Evolutionary conservation across 1,284 basidiomycete species (phyloP).

Genomic region (Ustilago crameri): DNA sequence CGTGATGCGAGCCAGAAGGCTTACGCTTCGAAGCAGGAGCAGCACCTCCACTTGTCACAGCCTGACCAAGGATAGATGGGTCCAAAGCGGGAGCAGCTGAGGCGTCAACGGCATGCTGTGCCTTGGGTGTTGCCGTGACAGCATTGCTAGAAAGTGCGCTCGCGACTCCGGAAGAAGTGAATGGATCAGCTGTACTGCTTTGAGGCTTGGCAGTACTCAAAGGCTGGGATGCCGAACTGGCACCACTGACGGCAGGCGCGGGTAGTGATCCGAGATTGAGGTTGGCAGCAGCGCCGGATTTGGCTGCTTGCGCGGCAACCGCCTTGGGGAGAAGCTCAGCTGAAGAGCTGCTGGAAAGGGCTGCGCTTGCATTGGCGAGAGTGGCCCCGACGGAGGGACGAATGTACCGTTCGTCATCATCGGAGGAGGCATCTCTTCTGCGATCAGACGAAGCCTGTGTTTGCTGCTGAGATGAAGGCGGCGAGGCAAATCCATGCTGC

Average conservation of each 20-base stretch:
- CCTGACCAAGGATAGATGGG: conserved; percentile 15
- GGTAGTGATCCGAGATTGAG: conserved; percentile 50
- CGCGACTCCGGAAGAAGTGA: conserved; percentile 13
- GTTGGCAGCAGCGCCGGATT: conserved; percentile 12
- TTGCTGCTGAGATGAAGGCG: conserved; percentile 20
- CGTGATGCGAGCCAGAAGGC: conserved; percentile 34
- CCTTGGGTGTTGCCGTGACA: conserved; percentile 25
- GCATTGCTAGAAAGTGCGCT: conserved; percentile 11
- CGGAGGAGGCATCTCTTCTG: conserved; percentile 39
- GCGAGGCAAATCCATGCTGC: conserved; percentile 32
- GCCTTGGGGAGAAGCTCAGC: conserved; percentile 45
- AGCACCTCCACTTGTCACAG: conserved; percentile 4
- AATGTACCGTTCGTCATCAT: conserved; percentile 36
- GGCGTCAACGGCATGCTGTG: conserved; percentile 19
- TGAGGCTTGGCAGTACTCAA: conserved; percentile 32
- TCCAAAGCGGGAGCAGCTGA: conserved; percentile 24
- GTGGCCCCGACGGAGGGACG: conserved; percentile 37
- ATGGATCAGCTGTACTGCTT: conserved; percentile 15
- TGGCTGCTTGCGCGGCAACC: conserved; percentile 26
- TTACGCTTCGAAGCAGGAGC: conserved; percentile 39
- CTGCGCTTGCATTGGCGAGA: conserved; percentile 46
- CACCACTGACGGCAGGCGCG: conserved; percentile 11
- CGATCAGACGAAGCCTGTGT: conserved; percentile 12
- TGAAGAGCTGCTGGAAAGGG: conserved; percentile 52
- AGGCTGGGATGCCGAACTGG: conserved; percentile 15